These are phyloP conservation scores for Fallopia convolvulus DNA, from an alignment of 148 eudicot species.

Conservation along the genomic window DNA sequence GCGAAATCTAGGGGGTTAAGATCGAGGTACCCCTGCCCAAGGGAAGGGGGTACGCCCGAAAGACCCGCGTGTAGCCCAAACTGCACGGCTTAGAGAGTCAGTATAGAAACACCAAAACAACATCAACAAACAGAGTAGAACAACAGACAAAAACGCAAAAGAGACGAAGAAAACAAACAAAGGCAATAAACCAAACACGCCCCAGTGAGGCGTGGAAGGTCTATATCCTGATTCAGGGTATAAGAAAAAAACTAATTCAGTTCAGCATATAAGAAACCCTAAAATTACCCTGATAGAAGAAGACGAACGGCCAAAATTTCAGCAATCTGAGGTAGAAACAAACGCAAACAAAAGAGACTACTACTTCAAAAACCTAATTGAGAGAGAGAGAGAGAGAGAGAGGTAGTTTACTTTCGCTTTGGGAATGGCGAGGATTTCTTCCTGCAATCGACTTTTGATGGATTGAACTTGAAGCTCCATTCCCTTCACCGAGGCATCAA, in stretches of 20 bases:
- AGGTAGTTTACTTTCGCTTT: constrained; percentile 61
- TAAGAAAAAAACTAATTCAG: neutral
- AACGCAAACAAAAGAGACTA: neutral
- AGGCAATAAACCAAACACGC: no score
- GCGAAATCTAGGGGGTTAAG: no score
- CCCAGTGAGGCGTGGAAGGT: no score
- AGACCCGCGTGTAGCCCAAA: no score
- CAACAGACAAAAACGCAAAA: no score
- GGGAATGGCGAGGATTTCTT: constrained; percentile 76
- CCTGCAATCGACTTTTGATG: constrained; percentile 58
- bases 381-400: neutral
- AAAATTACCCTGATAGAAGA: neutral
- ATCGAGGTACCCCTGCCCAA: no score
- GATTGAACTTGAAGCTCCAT: constrained; percentile 87
- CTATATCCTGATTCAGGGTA: neutral
- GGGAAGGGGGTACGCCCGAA: no score
- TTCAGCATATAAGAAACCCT: neutral
- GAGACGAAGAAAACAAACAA: no score
- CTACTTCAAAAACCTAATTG: constrained; percentile 3
- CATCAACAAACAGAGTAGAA: no score
- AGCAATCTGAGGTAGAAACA: neutral
- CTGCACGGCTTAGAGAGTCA: no score
- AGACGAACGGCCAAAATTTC: neutral
- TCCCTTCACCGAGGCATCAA: constrained; percentile 54
- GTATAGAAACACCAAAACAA: no score